Base-by-base conservation (phyloP, 768 basidiomycete species). In the Tremella yokohamensis region DNA sequence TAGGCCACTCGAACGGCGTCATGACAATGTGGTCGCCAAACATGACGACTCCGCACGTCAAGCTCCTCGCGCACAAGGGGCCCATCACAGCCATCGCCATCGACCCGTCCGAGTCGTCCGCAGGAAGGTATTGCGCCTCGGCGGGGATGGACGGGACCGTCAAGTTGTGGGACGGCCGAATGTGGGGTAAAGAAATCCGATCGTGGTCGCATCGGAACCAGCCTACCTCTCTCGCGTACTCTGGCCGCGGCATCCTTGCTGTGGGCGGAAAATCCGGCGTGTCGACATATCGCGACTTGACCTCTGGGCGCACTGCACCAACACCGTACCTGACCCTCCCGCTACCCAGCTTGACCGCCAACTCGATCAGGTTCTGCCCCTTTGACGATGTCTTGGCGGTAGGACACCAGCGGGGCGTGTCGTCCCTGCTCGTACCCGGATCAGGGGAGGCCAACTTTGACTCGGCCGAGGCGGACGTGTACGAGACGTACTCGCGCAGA, bases 11-110 rank as follows among this genome's bases (percentile, higher is more conserved):
- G 69, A 97, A 97, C 68, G 94, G 94, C 13, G 69, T 62, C 22
- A 88, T 97, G n/a, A 92, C 92, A 0, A 81, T 98, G 1, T 97
- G 93, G 92, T 94, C 93, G 7, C 96, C 96, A 0, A 96, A 94
- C 71, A 81, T 96, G 2, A 84, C 90, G 0, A 87, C 90, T 59
- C 89, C 94, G 0, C 91, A 90, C 1, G 90, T 98, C 34, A 90
- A 89, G 61, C 83, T 97, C 0, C 83, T 96, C 7, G 88, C 94
- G 0, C 96, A 98, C 72, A 78, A 90, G 0, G 92, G 93, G 0
- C 91, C 93, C 0, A 85, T 97, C 2, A 81, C 83, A 1, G 84
- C 87, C 26, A 80, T 94, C 16, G 83, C 86, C 22, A 83, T 96
- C 3, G 94, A 98, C 75, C 86, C 88, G 8, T 70, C 65, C 0